Base-by-base conservation (phyloP, 768 basidiomycete species). In the Podaxis mareebaensis region DNA sequence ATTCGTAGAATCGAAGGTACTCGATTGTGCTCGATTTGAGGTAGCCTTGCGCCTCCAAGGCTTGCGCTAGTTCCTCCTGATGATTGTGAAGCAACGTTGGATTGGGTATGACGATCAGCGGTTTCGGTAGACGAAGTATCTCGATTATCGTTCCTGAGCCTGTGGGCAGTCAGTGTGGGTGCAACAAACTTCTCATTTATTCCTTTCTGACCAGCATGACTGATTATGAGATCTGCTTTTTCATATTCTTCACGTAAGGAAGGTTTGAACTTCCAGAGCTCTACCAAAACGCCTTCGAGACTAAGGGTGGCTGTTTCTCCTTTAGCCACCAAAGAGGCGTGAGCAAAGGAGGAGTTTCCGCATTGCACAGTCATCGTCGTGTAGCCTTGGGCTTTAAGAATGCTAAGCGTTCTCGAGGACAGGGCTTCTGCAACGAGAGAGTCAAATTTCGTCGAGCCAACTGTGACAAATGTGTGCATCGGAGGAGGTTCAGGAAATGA, bases 131-230 rank as follows among this genome's bases (percentile, higher is more conserved):
- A 36, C 95, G 81, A 53, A 98, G 79, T 10, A 89, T 93, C 51
- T 96, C 93, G 33, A 99, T 82, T 69, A 99, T 95, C 3, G 96
- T 97, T 11, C 96, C 96, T 22, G 96, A 91, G 58, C 96, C 96
- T 98, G 22, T 53, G 58, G 40, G 48, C 38, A 54, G 56, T 63
- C 57, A 65, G 12, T 15, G 10, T 28, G 3, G 20, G 49, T 26
- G 13, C 42, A 44, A 44, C 42, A 3, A 26, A 4, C 12, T 17
- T n/a, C 20, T 46, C 44, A 26, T 51, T 28, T 15, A 51, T 24
- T 8, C 33, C 51, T 44, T 46, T 70, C 85, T 67, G 71, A 95
- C 96, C 96, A 71, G 95, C 96, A 81, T 99, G 96, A 68, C 93
- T 92, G 42, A 99, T 90, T 57, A 99, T 83, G 55, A 95, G 76